These are phyloP conservation scores for Lablab purpureus DNA, from an alignment of 306 rosid genomes.

Conservation along the genomic window DNA sequence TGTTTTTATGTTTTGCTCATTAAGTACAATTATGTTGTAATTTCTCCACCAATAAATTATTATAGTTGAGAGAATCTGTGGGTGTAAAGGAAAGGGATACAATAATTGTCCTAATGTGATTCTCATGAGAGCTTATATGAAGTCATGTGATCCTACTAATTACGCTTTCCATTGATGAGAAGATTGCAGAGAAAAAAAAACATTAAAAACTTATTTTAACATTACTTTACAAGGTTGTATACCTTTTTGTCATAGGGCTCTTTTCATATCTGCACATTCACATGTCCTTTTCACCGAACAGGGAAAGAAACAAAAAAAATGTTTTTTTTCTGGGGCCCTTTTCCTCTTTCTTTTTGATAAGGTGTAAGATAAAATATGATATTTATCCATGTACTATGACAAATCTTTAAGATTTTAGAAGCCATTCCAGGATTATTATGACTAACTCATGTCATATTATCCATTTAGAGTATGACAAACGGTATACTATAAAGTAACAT, in stretches of 20 bases:
- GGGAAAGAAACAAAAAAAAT: not conserved
- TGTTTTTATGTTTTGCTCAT: not conserved
- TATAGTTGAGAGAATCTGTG: not conserved
- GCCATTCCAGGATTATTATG: not conserved
- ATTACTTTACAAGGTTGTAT: not conserved
- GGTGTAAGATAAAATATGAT: not conserved
- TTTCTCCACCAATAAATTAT: not conserved
- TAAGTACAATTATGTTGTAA: not conserved
- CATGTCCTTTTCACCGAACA: constrained; percentile 17
- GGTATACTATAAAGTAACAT: not conserved
- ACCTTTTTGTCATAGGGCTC: not conserved
- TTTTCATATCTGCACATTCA: constrained; percentile 1
- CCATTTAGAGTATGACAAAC: not conserved
- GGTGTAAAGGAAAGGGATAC: constrained; percentile 1
- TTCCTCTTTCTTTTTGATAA: not conserved
- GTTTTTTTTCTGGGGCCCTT: not conserved
- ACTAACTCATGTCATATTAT: not conserved
- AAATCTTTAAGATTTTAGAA: not conserved
- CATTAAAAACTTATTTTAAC: not conserved
- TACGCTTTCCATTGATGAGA: constrained; percentile 13
- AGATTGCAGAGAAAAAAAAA: not conserved
- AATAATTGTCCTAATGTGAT: constrained; percentile 2
- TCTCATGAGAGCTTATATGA: constrained; percentile 18
- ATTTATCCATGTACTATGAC: not conserved
- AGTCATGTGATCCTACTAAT: constrained; percentile 16